Base-by-base conservation (phyloP, 345 rosid genomes). In the Populus deltoides region DNA sequence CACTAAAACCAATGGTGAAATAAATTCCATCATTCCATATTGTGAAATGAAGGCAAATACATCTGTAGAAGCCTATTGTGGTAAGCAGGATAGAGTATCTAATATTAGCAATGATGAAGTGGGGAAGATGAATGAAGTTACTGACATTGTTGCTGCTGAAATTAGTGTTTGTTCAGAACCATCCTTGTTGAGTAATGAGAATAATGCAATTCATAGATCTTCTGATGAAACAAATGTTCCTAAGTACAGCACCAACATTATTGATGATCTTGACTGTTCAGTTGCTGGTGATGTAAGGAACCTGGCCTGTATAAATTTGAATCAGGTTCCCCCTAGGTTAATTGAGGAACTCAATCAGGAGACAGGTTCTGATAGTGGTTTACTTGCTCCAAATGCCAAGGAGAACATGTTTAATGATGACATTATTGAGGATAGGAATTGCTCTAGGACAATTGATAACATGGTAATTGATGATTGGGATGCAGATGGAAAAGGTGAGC, bases 301-400 rank as follows among this genome's bases (percentile, higher is more conserved):
- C 38, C 53, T 72, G 45, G 49, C 53, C n/a, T 41, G 22, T 65
- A 24, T 57, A 57, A 63, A 70, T 76, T 39, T 5, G 20, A 63
- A 84, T 69, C 74, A 57, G 61, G 63, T 35, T 61, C 11, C 51
- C 69, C 13, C 47, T 41, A 62, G 73, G 59, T 76, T 79, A 62
- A 57, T 63, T 66, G 83, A 77, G 75, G 81, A 71, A 61, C 70
- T 36, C 55, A 68, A 77, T 53, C 78, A 55, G 31, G 77, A 73
- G 75, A 78, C 70, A 51, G 77, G 39, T 72, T 71, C 49, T 70
- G 63, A 36, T 35, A 59, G 63, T 73, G 41, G 73, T 51, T 78
- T 83, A 55, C 63, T 33, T 71, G 38, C 25, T 20, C 24, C 47
- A 47, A 63, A 35, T 18, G 68, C 25, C 16, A 41, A 53, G 33